Base-by-base conservation (phyloP, 2,329 filamentous ascomycete species). In the Elsinoe ampelina region DNA sequence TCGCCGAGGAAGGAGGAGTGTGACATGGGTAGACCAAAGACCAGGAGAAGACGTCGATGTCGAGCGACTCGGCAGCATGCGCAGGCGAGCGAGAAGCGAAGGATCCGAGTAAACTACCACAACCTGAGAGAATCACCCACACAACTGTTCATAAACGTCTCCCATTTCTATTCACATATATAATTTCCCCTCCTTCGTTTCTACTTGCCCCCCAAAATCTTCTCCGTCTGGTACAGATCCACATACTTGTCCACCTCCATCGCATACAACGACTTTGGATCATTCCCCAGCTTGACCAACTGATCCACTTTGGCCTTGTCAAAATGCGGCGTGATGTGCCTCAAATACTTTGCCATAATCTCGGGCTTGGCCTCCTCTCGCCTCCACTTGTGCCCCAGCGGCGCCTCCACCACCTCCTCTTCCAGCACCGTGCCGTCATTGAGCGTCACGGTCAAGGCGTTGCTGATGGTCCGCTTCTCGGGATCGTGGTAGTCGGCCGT, bases 351-450 rank as follows among this genome's bases (percentile, higher is more conserved):
- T 72, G 83, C 84, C 65, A 97, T 76, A 65, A 98, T 96, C 74
- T 95, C 88, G 58, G 93, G 93, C 82, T 97, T 97, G 65, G 93
- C 93, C 81, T 98, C 93, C 66, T 96, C 91, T 66, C 92, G 84
- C 63, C 93, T 81, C 68, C 93, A 79, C 63, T 86, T 86, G 79
- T 98, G 93, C 66, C 93, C 93, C 39, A 98, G 83, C 58, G 93
- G 93, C 58, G 93, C 92, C 78, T 96, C 91, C 56, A 98, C 87
- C 50, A 87, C 86, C 59, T 95, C 84, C 77, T 98, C 93, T 19
- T 92, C 86, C 35, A 97, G 79, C 8, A 93, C 80, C 47, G 90
- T 95, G 66, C 93, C 93, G 70, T 97, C 92, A 72, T 95, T 93
- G 64, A 98, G 80, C 67, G 86, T 92, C 58, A 98, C 91, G 30